Evolutionary conservation across 768 basidiomycete genomes (phyloP).

Genomic region (Leucocoprinus birnbaumii): DNA sequence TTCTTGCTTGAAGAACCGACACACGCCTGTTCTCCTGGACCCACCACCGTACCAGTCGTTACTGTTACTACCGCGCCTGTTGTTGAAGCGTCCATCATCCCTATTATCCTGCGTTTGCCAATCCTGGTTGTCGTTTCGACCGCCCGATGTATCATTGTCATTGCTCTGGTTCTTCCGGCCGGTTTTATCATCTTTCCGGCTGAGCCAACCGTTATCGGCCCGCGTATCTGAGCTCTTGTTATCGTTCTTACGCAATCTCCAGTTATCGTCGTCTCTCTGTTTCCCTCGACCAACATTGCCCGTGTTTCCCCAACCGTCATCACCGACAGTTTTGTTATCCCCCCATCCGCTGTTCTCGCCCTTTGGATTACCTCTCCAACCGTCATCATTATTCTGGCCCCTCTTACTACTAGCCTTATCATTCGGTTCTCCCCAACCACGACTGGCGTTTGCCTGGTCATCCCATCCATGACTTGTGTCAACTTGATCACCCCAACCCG

Average conservation of each 20-base stretch:
- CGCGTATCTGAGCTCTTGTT: too few relatives aligned
- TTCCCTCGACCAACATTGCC: neutral
- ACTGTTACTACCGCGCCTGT: neutral
- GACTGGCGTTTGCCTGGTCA: neutral
- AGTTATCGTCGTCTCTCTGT: too few relatives aligned
- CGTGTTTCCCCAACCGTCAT: neutral
- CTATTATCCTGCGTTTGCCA: neutral
- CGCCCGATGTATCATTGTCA: constrained; percentile 4
- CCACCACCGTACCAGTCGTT: neutral
- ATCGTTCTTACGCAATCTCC: too few relatives aligned
- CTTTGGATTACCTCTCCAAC: too few relatives aligned
- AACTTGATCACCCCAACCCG: neutral
- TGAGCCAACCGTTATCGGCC: constrained; percentile 5
- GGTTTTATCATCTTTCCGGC: constrained; percentile 4
- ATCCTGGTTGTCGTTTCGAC: neutral
- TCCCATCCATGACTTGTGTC: neutral
- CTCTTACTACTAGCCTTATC: neutral
- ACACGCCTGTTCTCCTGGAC: neutral
- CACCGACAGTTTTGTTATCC: neutral
- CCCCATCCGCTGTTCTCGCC: too few relatives aligned
- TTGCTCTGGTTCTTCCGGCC: constrained; percentile 14
- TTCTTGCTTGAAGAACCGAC: neutral
- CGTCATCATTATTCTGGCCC: constrained; percentile 7
- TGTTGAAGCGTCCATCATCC: neutral
- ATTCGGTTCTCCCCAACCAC: neutral